These are phyloP conservation scores for Diddensiella caesifluorescens DNA, from an alignment of 805 yeast genomes.

Conservation along the genomic window DNA sequence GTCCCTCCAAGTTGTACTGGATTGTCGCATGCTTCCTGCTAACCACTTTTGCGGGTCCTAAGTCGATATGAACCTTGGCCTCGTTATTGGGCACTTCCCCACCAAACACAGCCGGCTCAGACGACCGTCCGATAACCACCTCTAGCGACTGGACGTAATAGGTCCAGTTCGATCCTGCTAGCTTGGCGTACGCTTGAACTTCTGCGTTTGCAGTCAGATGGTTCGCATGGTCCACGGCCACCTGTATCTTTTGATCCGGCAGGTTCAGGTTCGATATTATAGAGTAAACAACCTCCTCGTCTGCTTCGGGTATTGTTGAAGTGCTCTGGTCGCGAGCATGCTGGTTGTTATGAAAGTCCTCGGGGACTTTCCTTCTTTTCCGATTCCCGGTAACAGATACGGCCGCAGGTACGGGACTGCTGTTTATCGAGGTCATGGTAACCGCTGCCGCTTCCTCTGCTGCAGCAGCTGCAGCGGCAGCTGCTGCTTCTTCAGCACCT, in stretches of 20 bases:
- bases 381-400: background rate
- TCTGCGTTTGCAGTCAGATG: constrained; percentile 59
- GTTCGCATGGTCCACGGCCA: constrained; percentile 67
- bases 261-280: constrained; percentile 63
- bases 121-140: constrained; percentile 82
- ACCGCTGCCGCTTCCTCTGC: background rate
- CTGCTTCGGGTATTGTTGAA: background rate
- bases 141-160: constrained; percentile 77
- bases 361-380: constrained; percentile 9
- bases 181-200: constrained; percentile 96
- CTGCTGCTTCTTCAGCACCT: background rate
- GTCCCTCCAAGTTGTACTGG: constrained; percentile 62
- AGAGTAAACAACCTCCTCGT: constrained; percentile 59
- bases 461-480: background rate
- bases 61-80: constrained; percentile 63
- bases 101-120: constrained; percentile 36
- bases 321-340: too few relatives aligned
- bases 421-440: too few relatives aligned
- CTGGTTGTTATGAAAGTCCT: background rate
- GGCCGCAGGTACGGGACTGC: too few relatives aligned
- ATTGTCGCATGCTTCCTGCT: constrained; percentile 86
- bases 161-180: constrained; percentile 91
- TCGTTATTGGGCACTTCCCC: constrained; percentile 25
- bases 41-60: constrained; percentile 97
- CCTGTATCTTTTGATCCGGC: constrained; percentile 75